Evolutionary conservation across 176 grass and related monocot species (phyloP).

Genomic region (Paspalum vaginatum): DNA sequence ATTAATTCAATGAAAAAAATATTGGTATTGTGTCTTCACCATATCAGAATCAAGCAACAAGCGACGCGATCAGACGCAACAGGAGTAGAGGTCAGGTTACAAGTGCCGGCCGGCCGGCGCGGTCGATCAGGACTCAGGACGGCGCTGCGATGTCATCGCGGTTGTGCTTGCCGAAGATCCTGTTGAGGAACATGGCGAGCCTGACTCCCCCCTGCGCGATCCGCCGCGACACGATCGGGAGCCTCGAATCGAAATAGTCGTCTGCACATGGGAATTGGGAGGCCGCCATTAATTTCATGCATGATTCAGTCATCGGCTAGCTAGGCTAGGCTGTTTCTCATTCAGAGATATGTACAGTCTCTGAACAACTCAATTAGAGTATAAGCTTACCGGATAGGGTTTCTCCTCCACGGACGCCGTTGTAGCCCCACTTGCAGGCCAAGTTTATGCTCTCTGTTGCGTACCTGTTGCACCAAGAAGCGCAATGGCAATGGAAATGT

Average conservation of each 20-base stretch:
- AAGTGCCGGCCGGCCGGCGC: background rate
- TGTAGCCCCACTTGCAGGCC: conserved; percentile 82
- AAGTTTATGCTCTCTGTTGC: conserved; percentile 78
- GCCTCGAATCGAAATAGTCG: conserved; percentile 70
- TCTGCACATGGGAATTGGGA: conserved; percentile 30
- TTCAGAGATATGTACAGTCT: background rate
- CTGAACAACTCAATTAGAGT: background rate
- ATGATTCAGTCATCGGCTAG: background rate
- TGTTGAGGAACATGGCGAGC: conserved; percentile 84
- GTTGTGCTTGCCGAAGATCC: conserved; percentile 62
- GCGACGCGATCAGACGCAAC: background rate
- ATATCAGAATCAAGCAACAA: background rate
- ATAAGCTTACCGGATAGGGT: conserved; percentile 61
- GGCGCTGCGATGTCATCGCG: conserved; percentile 5
- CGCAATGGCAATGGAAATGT: background rate
- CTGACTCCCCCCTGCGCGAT: conserved; percentile 84
- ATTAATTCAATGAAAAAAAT: too few species aligned
- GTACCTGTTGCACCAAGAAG: conserved; percentile 53
- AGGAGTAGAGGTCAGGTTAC: background rate
- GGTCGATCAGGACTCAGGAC: background rate
- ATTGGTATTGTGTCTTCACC: too few species aligned
- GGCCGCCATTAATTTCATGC: background rate
- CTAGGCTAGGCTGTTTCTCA: background rate
- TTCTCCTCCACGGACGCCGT: conserved; percentile 48
- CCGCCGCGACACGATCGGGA: conserved; percentile 66